These are phyloP conservation scores for Tremella fuciformis DNA, from an alignment of 768 basidiomycete species.

Conservation along the genomic window DNA sequence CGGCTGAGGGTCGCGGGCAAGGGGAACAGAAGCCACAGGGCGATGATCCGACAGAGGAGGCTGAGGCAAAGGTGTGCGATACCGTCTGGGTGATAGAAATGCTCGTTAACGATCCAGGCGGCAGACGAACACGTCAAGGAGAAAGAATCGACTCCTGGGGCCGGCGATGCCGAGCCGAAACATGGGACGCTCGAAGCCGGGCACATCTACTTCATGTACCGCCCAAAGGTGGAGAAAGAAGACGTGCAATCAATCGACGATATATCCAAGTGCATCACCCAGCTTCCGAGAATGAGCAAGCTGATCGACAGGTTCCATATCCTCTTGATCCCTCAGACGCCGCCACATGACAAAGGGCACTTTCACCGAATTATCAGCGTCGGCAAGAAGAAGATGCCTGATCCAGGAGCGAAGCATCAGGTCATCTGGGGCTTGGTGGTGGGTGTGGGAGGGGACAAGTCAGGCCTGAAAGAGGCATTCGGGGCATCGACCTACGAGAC, in stretches of 20 bases:
- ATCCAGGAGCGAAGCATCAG: conserved; percentile 43
- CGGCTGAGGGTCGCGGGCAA: background rate
- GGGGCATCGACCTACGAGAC: conserved; percentile 44
- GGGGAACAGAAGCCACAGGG: conserved; percentile 1
- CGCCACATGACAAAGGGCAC: conserved; percentile 36
- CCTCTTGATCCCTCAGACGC: conserved; percentile 39
- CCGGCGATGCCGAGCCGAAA: conserved; percentile 28
- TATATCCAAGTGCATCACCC: conserved; percentile 37
- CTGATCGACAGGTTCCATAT: conserved; percentile 43
- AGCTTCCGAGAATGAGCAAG: background rate
- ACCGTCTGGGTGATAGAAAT: background rate
- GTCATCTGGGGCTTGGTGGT: conserved; percentile 46
- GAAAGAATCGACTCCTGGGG: background rate
- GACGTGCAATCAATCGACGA: conserved; percentile 43
- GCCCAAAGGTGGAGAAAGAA: conserved; percentile 43
- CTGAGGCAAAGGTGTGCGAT: background rate
- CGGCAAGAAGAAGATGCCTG: conserved; percentile 49
- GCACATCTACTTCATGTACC: conserved; percentile 48
- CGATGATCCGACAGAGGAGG: conserved; percentile 1
- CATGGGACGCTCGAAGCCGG: conserved; percentile 48
- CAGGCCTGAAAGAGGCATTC: conserved; percentile 33
- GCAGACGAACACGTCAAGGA: conserved; percentile 5
- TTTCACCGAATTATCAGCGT: conserved; percentile 46
- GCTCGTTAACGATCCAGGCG: background rate
- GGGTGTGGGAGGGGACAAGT: conserved; percentile 22